Base-by-base conservation (phyloP, 31 red algal species). In the Odonthalia washingtoniensis region DNA sequence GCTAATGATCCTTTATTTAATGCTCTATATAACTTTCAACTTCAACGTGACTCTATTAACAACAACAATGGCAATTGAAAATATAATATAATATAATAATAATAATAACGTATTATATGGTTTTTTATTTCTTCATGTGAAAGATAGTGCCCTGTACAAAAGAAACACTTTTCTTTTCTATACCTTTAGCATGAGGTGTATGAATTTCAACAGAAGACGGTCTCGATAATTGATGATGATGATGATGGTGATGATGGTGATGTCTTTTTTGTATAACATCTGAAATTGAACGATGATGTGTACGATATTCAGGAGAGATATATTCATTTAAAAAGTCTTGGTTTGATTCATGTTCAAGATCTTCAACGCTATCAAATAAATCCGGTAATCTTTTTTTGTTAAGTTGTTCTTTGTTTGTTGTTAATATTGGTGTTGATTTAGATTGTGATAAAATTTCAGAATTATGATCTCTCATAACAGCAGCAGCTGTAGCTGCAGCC, bases 401-500 rank as follows among this genome's bases (percentile, higher is more conserved):
- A 57, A 12, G 12, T 6, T 12, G 33, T 30, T 70, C 6, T 30
- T 26, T 6, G 27, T 26, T 12, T 12, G 6, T 6, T 21, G 16
- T 70, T 70, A 9, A 6, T 6, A 30, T 36, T 70, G 66, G 33
- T 26, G 28, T 18, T 33, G 66, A 37, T 43, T 37, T 9, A 26
- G 74, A 77, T 44, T 44, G 74, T 14, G 9, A 6, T 70, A 21
- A 9, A 46, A 26, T 18, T 9, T 40, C 82, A n/a, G 38, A 24
- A 14, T 49, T 43, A 46, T 52, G 32, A 52, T 91, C 62, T 63
- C 72, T 84, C 90, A 92, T 92, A 33, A 83, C 77, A 16, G 75
- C 83, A 17, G 63, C 90, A 12, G 90, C 90, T 31, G 90, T 82
- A 31, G 90, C 90, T n/a, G 90, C 90, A 37, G 90, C 90, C 46